Base-by-base conservation (phyloP, 176 grass and related monocot species). In the Musa acuminata region DNA sequence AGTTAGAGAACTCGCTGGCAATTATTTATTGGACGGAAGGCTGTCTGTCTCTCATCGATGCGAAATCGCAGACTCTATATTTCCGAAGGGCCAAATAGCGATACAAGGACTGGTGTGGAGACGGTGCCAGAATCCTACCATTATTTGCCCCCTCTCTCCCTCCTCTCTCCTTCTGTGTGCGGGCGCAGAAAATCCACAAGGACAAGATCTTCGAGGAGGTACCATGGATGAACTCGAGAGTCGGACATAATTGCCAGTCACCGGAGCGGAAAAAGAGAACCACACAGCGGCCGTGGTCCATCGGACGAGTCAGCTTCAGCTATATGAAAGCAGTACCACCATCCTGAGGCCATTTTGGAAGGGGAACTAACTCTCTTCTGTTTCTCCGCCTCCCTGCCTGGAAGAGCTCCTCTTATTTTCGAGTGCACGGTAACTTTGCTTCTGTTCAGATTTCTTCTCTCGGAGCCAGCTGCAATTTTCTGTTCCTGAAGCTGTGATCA, bases 181-280 rank as follows among this genome's bases (percentile, higher is more conserved):
- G 54, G 21, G 54, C 6, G 25, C 68, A 71, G 10, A 52, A n/a
- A 71, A 71, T 11, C 51, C 68, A 8, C 43, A 71, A 71, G 68
- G 68, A 71, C 68, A 71, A 82, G 73, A 68, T 25, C 55, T 74
- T 57, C 72, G 5, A 6, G 35, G 35, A 71, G 29, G 68, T 50
- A 51, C 68, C 7, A 50, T 71, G 49, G 68, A 50, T 71, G 27
- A 71, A 71, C n/a, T 71, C 49, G 1, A 22, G 0, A 1, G 21
- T 49, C 20, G 49, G 49, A 71, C 35, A 51, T 71, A 71, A 21
- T 71, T 71, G 51, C 49, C 13, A 6, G n/a, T 51, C 68, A 21
- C 11, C 10, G 49, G 68, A 51, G 7, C 68, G 21, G 17, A 51
- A 17, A n/a, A 51, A 3, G 22, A 3, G 63, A 64, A 9, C 57